Base-by-base conservation (phyloP, 1,284 basidiomycete species). In the Cutaneotrichosporon dermatis region DNA sequence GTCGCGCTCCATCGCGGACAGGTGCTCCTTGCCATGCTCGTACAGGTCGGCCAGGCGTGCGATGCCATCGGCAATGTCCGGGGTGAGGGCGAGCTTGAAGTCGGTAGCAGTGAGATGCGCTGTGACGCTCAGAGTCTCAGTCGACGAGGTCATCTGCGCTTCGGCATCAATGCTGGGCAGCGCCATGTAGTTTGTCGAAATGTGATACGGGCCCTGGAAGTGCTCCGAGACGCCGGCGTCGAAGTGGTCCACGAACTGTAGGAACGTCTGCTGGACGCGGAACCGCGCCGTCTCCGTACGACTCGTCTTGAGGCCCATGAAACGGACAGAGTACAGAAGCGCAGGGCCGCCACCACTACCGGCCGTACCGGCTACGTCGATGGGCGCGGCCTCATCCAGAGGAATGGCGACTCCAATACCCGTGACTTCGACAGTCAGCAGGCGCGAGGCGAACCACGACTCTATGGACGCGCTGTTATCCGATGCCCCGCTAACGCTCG, bases 321-420 rank as follows among this genome's bases (percentile, higher is more conserved):
- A 84, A 59, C 84, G 84, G 59, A 93, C 85, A 1, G 90, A 88
- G 69, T 91, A 87, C 33, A 96, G 77, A 75, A 96, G 88, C 0
- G 93, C 93, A 4, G 85, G 84, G 15, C 89, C 82, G 25, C 83
- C 36, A n/a, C 44, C 55, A 5, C 40, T 77, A 34, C 76, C 65
- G 12, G 77, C 68, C 48, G 82, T 82, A 12, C 86, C 74, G 43
- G 82, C 82, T 58, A 81, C 25, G 82, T 84, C 57, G 88, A 71
- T 66, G 0, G 64, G 53, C 3, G 70, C 69, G 12, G 63, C 67
- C 15, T 73, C 70, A 9, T 66, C 67, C n/a, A 80, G 80, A 0
- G 92, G 92, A 67, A 95, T 90, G 1, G 90, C 92, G 5, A 92
- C 83, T 5, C 92, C 92, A 48, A 95, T 82, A 64, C 87, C 86